Base-by-base conservation (phyloP, 2,329 filamentous ascomycete species). In the Moelleriella libera region DNA sequence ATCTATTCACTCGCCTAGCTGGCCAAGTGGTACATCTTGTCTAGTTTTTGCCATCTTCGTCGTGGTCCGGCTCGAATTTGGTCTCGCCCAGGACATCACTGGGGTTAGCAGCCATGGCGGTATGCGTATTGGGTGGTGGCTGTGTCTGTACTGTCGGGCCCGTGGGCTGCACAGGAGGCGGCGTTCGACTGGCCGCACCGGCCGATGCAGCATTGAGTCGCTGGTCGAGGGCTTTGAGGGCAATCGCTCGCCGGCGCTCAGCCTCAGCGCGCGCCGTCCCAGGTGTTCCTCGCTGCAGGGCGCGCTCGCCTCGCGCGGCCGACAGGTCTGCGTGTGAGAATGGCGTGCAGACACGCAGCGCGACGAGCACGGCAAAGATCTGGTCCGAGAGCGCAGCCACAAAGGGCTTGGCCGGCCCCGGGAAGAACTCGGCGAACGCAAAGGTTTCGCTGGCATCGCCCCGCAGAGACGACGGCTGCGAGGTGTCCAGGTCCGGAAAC, bases 391-490 rank as follows among this genome's bases (percentile, higher is more conserved):
- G 61, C 8, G 80, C 74, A 12, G 82, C 78, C 41, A 97, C 75
- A 11, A 86, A 70, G 0, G 88, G 85, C 61, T 96, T 90, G 41
- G 85, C 69, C 3, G 83, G 79, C 45, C 84, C 85, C 0, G 92
- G 92, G 68, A 97, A 97, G 71, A 98, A 95, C 58, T 92, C 88
- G 53, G 88, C 83, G 63, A 98, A 94, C 6, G 89, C 85, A 61
- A 98, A 98, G 0, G 89, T 95, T 65, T 98, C 92, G 64, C 86
- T 94, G 37, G 92, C 87, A 63, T 98, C 92, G 52, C 92, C 92
- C 53, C 83, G 85, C 55, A 94, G 78, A 7, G 75, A 70, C 5
- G 72, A 61, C 2, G 75, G 64, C 57, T 83, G 79, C 8, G 75
- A 74, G 10, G 74, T 68, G 56, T 83, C 80, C 51, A 84, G 76